These are phyloP conservation scores for Botrytis fabae DNA, from an alignment of 2,329 filamentous ascomycete genomes.

Conservation along the genomic window DNA sequence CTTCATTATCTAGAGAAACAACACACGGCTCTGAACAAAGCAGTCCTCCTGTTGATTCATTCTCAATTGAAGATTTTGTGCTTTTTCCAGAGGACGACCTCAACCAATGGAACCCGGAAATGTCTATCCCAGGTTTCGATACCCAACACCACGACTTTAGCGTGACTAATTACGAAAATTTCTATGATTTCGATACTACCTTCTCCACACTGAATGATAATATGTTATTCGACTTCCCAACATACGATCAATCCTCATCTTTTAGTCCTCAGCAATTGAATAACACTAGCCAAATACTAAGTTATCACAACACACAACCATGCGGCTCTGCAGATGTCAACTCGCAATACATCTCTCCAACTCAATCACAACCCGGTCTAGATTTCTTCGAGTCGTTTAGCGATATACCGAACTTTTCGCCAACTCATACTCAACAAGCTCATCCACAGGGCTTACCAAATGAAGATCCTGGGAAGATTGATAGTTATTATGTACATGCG, in stretches of 20 bases:
- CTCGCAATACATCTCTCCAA: conserved; percentile 14
- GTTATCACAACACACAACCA: conserved; percentile 10
- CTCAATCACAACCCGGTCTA: background rate
- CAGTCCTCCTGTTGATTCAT: conserved; percentile 26
- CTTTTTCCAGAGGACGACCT: conserved; percentile 36
- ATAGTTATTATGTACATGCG: conserved; percentile 1
- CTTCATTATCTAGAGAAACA: conserved; percentile 25
- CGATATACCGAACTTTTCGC: background rate
- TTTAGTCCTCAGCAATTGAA: conserved; percentile 8
- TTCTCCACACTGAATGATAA: conserved; percentile 10
- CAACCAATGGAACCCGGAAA: conserved; percentile 32
- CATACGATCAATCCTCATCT: conserved; percentile 26
- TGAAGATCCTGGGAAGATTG: conserved; percentile 13
- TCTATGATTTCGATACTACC: conserved; percentile 20
- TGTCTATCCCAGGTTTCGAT: conserved; percentile 27
- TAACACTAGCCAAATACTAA: background rate
- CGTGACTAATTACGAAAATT: conserved; percentile 35
- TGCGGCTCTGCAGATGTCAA: background rate
- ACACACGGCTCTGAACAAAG: conserved; percentile 27
- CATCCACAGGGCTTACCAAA: conserved; percentile 3
- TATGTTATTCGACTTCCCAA: conserved; percentile 29
- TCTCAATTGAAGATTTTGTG: conserved; percentile 38
- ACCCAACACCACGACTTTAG: conserved; percentile 31
- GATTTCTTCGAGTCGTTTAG: conserved; percentile 7
- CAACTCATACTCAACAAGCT: conserved; percentile 10